Evolutionary conservation across 1,284 basidiomycete species (phyloP).

Genomic region (Hymenochaete sp.): DNA sequence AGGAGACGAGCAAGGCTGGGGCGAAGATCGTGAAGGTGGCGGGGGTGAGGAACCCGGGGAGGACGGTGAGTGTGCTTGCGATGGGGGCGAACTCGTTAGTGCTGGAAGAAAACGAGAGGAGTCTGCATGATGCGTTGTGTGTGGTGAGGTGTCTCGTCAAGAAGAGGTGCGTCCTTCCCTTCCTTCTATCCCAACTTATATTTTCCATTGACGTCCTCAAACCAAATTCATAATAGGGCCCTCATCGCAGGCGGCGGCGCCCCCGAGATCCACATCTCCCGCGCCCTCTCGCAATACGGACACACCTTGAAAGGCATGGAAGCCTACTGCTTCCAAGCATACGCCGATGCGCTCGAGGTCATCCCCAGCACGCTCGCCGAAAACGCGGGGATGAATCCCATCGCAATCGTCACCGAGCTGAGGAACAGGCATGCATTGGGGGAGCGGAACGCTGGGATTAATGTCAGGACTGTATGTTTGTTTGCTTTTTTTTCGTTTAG

Average conservation of each 20-base stretch:
- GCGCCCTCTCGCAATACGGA: constrained; percentile 84
- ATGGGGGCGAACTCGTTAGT: constrained; percentile 93
- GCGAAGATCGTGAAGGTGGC: constrained; percentile 93
- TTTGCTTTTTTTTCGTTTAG: neutral
- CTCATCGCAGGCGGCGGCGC: constrained; percentile 96
- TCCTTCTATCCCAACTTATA: neutral
- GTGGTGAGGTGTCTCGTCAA: constrained; percentile 98
- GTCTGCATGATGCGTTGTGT: constrained; percentile 96
- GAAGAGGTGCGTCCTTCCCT: constrained; percentile 62
- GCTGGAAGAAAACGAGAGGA: constrained; percentile 94
- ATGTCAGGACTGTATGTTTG: constrained; percentile 79
- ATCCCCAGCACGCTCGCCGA: constrained; percentile 98
- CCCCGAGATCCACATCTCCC: constrained; percentile 97
- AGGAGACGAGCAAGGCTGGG: constrained; percentile 81
- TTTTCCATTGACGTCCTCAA: constrained; percentile 16
- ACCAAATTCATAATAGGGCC: constrained; percentile 45
- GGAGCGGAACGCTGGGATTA: constrained; percentile 94
- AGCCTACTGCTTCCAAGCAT: constrained; percentile 98
- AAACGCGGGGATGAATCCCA: constrained; percentile 97
- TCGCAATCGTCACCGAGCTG: constrained; percentile 96
- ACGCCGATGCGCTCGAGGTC: constrained; percentile 95
- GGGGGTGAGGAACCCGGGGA: constrained; percentile 91
- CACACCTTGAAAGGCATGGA: constrained; percentile 97
- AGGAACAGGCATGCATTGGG: constrained; percentile 95
- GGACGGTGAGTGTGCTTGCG: constrained; percentile 92